Base-by-base conservation (phyloP, 371 early-diverging fungal species). In the Coemansia sp. region DNA sequence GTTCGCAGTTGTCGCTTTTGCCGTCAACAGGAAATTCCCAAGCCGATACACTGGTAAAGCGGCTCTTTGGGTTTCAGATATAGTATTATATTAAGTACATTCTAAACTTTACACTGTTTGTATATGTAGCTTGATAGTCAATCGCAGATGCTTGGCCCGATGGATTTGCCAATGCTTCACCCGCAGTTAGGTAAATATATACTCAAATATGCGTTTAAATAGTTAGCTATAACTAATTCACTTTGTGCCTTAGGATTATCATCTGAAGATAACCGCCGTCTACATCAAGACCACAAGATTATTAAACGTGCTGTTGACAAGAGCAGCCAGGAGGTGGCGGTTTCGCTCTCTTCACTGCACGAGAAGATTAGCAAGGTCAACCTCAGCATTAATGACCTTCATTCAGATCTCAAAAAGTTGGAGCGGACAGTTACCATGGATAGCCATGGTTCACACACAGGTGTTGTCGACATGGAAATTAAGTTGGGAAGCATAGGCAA, bases 361-460 rank as follows among this genome's bases (percentile, higher is more conserved):
- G 77, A 77, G 52, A 77, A 77, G 40, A 21, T 69, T 8, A 77
- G 77, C 61, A 73, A 60, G 40, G 55, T 69, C 26, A 77, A 69
- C 31, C 63, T 74, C 21, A 69, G 77, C 31, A 45, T 77, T 29
- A 66, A 69, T 40, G 77, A 77, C n/a, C 52, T 77, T 45, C 77
- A 77, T 27, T 65, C 77, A 1, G 77, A 77, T 27, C 57, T 77
- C 14, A 77, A 77, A 21, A 68, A 60, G 21, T 31, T 77, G 16
- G 77, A 77, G 42, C 58, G 77, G 11, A 37, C 48, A 10, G 65
- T 73, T 2, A 42, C 63, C 14, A 61, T 60, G 31, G 66, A 66
- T 7, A 63, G 37, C 55, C 63, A 64, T 2, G 13, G 48, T 6
- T 10, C 76, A 8, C 77, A 57, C 2, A 34, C 75, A n/a, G 63